Evolutionary conservation across 2,329 filamentous ascomycete genomes (phyloP).

Genomic region (Amesomyces nigricolor): DNA sequence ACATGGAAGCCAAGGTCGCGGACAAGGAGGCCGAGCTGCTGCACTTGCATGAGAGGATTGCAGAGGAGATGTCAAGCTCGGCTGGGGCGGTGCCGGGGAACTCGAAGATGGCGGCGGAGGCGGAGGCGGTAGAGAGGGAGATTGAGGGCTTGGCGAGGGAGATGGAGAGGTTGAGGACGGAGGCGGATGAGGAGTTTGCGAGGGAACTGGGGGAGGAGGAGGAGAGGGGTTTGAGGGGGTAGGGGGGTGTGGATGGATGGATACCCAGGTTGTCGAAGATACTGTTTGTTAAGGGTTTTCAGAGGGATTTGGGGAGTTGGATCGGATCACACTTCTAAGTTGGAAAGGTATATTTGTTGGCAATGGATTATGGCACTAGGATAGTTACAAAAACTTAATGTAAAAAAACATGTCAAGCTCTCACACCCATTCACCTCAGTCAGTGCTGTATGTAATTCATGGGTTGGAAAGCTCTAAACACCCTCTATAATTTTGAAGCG

Average conservation of each 20-base stretch:
- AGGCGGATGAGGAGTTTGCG: constrained; percentile 45
- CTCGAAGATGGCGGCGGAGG: constrained; percentile 22
- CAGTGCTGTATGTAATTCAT: no score
- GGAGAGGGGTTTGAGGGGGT: constrained; percentile 5
- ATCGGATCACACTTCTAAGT: no score
- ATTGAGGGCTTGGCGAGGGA: constrained; percentile 36
- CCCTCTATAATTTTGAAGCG: no score
- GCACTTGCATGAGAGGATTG: constrained; percentile 25
- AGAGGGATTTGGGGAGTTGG: no score
- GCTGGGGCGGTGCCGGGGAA: constrained; percentile 8
- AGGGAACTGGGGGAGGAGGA: constrained; percentile 36
- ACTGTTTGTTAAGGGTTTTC: no score
- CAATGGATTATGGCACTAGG: no score
- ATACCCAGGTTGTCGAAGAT: no score
- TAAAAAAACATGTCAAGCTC: no score
- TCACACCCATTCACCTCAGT: no score
- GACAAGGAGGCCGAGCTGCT: constrained; percentile 29
- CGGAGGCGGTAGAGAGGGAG: constrained; percentile 31
- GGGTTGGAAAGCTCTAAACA: no score
- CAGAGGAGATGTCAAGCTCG: constrained; percentile 11
- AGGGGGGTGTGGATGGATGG: background rate
- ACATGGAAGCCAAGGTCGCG: constrained; percentile 33
- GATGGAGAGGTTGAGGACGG: constrained; percentile 36
- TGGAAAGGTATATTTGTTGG: no score
- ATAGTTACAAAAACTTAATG: no score